phyloP scores from a whole-genome alignment of 805 yeast species.

The Cyberlindnera mrakii region DNA sequence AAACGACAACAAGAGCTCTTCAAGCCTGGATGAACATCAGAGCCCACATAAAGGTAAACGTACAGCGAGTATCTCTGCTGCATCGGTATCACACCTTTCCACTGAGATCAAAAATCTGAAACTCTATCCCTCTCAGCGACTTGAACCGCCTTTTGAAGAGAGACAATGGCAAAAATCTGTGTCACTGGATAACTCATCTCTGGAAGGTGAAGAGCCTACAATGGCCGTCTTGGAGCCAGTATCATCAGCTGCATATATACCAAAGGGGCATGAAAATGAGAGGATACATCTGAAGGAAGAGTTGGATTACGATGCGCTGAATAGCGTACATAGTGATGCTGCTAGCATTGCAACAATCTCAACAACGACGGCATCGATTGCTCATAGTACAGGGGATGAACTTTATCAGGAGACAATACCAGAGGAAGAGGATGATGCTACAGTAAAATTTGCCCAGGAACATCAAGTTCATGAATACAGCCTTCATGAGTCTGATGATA shows the following conservation, averaged over 20 bases:
- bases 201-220: conserved; percentile 1
- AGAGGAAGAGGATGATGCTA: not conserved
- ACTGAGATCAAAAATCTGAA: conserved; percentile 7
- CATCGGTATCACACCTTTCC: not conserved
- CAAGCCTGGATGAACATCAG: conserved; percentile 5
- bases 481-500: not conserved
- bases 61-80: conserved; percentile 6
- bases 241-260: conserved; percentile 66
- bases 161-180: not conserved
- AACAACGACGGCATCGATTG: not conserved
- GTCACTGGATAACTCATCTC: no score
- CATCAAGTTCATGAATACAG: conserved; percentile 9
- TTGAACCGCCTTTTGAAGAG: conserved; percentile 10
- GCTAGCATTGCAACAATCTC: conserved; percentile 3
- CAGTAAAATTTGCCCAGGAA: conserved; percentile 11
- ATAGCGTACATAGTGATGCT: not conserved
- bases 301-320: conserved; percentile 2
- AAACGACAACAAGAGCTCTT: conserved; percentile 23
- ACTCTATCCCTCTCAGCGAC: conserved; percentile 5
- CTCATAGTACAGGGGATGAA: not conserved
- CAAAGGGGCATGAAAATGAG: conserved; percentile 44
- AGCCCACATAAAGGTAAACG: conserved; percentile 2
- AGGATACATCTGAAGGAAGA: conserved; percentile 10
- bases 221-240: conserved; percentile 44
- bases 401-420: not conserved